Conservation (phyloP, 176 grass and related monocot genomes). For the Eragrostis curvula region DNA sequence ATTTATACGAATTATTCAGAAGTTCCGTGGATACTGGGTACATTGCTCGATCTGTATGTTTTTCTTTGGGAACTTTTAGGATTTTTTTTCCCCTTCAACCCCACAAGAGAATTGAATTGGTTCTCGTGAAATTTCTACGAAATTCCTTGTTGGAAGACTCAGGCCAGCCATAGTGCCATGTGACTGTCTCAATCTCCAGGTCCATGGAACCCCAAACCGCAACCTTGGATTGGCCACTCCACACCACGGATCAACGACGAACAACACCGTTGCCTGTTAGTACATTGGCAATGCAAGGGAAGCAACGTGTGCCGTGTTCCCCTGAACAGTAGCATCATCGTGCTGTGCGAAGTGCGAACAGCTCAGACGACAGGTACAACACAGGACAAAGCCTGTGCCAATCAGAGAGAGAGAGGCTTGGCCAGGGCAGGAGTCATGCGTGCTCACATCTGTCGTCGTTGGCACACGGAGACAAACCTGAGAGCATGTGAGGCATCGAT, state of each 20-base stretch:
- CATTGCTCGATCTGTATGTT: too few species aligned
- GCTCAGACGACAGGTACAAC: slow-evolving; percentile 27
- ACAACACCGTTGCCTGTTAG: too few species aligned
- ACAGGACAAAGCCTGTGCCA: background rate
- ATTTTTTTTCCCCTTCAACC: too few species aligned
- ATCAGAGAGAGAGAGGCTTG: background rate
- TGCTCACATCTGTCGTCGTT: background rate
- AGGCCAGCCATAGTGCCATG: background rate
- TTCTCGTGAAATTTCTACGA: too few species aligned
- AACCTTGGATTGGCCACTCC: too few species aligned
- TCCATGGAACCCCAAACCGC: background rate
- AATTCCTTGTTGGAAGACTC: too few species aligned
- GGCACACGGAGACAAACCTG: slow-evolving; percentile 42
- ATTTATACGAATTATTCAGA: too few species aligned
- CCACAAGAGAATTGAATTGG: too few species aligned
- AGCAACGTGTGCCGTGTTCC: background rate
- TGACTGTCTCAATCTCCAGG: background rate
- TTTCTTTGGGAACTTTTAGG: too few species aligned
- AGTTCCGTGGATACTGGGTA: too few species aligned
- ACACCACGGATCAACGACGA: too few species aligned
- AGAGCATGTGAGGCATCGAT: slow-evolving; percentile 43
- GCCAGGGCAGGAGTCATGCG: background rate
- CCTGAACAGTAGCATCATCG: slow-evolving; percentile 23
- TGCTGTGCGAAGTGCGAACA: slow-evolving; percentile 24
- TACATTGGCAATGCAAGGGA: too few species aligned